Base-by-base conservation (phyloP, 139 green algal species). In the Tetradesmus lagerheimii region DNA sequence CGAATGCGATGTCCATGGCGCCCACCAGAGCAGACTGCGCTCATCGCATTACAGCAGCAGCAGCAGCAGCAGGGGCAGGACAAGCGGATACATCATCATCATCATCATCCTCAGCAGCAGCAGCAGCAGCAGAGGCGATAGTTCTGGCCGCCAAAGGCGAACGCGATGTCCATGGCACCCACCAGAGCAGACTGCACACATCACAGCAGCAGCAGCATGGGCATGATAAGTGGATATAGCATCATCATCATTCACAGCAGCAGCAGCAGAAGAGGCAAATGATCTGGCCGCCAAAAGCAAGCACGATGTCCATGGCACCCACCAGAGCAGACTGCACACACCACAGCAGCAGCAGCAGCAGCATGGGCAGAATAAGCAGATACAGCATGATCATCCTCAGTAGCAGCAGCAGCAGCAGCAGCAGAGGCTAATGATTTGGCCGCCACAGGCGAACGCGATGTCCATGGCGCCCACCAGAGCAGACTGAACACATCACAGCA, bases 1-100 rank as follows among this genome's bases (percentile, higher is more conserved):
- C 92, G 39, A 94, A 94, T 0, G 89, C 90, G 57, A 92, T 80
- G 76, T 94, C 92, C 62, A 94, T 90, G 11, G 92, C 39, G 15
- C 88, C 92, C 9, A 94, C 87, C 2, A 93, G 31, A 5, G 66
- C 85, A 16, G 87, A 67, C 66, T 77, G 83, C 14, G 85, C n/a
- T n/a, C n/a, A 62, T 18, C 18, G 12, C 18, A 35, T 37, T 31
- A 14, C 41, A 47, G 35, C 18, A 45, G 27, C 16, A 81, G 27
- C 75, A 81, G 18, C 23, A 47, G 16, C 31, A 39, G 27, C 29
- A 6, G 66, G 4, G 66, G n/a, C n/a, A n/a, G n/a, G n/a, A n/a
- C n/a, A n/a, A n/a, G n/a, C n/a, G n/a, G n/a, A n/a, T n/a, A n/a
- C n/a, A n/a, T n/a, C n/a, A n/a, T n/a, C n/a, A n/a, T n/a, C n/a